These are phyloP conservation scores for Phenoliferia sp. DNA, from an alignment of 1,284 basidiomycete species.

Conservation along the genomic window DNA sequence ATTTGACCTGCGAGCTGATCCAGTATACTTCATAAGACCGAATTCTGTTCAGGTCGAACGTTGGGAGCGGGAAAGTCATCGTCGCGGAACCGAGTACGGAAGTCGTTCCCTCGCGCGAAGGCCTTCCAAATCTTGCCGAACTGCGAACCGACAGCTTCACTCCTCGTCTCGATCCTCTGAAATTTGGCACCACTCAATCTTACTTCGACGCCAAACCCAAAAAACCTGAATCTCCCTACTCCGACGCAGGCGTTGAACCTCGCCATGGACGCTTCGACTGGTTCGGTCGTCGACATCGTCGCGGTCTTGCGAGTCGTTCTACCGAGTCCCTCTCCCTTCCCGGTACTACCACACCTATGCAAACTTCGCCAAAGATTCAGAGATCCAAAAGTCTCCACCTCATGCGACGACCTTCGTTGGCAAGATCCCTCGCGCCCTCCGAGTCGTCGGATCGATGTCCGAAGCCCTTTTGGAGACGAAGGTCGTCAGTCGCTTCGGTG, in stretches of 20 bases:
- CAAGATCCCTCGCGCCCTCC: too few relatives aligned
- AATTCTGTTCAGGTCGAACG: slow-evolving; percentile 19
- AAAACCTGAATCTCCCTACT: neutral
- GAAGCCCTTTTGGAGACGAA: too few relatives aligned
- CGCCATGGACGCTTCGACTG: slow-evolving; percentile 12
- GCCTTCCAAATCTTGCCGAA: neutral
- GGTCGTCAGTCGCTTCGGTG: too few relatives aligned
- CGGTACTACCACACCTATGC: neutral
- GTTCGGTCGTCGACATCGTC: neutral
- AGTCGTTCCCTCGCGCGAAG: neutral
- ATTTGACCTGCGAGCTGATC: neutral
- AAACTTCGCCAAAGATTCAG: neutral
- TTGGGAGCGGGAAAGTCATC: neutral
- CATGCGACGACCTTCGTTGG: neutral
- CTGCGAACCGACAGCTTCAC: neutral
- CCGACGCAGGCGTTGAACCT: neutral
- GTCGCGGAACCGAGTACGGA: neutral
- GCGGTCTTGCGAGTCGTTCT: neutral
- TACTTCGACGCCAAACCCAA: neutral
- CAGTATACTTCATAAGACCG: slow-evolving; percentile 6
- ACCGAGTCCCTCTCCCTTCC: neutral
- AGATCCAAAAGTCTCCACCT: slow-evolving; percentile 12
- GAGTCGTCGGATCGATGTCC: too few relatives aligned
- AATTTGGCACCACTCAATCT: neutral
- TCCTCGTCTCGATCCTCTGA: neutral